These are phyloP conservation scores for Brettanomyces nanus DNA, from an alignment of 805 yeast genomes.

Conservation along the genomic window DNA sequence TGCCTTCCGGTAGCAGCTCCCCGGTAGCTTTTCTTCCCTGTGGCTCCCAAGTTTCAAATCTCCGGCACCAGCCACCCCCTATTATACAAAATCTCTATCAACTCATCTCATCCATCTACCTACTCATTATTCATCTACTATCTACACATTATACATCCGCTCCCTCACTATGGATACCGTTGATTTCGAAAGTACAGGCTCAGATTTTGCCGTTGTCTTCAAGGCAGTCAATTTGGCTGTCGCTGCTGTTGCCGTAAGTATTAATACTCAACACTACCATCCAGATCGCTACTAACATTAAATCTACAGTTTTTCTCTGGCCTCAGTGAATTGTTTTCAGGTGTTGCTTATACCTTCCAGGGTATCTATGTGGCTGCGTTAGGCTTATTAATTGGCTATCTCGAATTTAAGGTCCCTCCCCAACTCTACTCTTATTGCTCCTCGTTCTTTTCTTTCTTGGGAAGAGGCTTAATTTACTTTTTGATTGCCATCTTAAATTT, in stretches of 20 bases:
- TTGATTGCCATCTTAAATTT: constrained; percentile 41
- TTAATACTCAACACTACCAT: neutral
- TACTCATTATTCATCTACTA: too few species aligned
- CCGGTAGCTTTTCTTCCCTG: too few species aligned
- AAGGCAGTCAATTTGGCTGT: constrained; percentile 46
- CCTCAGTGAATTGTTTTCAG: constrained; percentile 37
- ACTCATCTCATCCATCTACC: too few species aligned
- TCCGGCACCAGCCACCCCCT: too few species aligned
- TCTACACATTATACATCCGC: too few species aligned
- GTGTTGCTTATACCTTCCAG: constrained; percentile 38
- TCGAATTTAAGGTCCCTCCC: constrained; percentile 43
- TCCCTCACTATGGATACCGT: constrained; percentile 24
- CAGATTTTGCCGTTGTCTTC: constrained; percentile 38
- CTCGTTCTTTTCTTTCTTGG: constrained; percentile 62
- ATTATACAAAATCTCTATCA: too few species aligned
- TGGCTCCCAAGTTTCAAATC: too few species aligned
- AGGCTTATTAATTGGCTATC: constrained; percentile 44
- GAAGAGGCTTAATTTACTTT: constrained; percentile 59
- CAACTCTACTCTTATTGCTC: constrained; percentile 60
- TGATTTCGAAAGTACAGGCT: constrained; percentile 37
- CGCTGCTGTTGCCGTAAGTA: constrained; percentile 45
- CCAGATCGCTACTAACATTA: neutral
- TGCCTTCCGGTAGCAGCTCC: too few species aligned
- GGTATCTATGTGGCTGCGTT: constrained; percentile 51
- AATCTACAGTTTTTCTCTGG: constrained; percentile 38